Conservation (phyloP, 2,329 filamentous ascomycete species). For the Stemphylium beticola region DNA sequence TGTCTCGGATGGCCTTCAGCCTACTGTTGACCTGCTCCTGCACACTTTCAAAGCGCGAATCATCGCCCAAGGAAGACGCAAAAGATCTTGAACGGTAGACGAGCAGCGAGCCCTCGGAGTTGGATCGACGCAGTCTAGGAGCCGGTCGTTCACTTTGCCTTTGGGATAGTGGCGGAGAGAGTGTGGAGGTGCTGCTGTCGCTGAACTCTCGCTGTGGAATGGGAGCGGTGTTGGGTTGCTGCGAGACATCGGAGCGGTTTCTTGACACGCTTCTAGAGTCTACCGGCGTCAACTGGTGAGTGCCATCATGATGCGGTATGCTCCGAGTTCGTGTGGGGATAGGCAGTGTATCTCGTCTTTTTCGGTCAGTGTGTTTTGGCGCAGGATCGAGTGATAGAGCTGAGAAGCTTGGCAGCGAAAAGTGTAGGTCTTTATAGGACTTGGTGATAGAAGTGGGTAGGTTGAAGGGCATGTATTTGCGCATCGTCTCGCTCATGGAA, state of each 20-base stretch:
- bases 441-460: constrained; percentile 46
- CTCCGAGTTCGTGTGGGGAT: constrained; percentile 4
- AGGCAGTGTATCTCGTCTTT: constrained; percentile 26
- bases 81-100: constrained; percentile 77
- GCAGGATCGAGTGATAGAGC: constrained; percentile 34
- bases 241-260: constrained; percentile 11
- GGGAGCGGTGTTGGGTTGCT: constrained; percentile 23
- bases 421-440: constrained; percentile 44
- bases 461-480: constrained; percentile 46
- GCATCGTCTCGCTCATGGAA: constrained; percentile 41
- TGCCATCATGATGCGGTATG: constrained; percentile 35
- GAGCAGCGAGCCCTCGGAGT: constrained; percentile 77
- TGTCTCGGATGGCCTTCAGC: constrained; percentile 89
- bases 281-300: constrained; percentile 13
- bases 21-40: constrained; percentile 86
- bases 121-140: constrained; percentile 62
- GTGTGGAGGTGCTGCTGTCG: constrained; percentile 25
- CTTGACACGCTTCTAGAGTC: constrained; percentile 12
- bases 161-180: constrained; percentile 15
- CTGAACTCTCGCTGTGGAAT: constrained; percentile 25
- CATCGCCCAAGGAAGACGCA: constrained; percentile 83
- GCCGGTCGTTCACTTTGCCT: constrained; percentile 23
- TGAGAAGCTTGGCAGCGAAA: constrained; percentile 45
- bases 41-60: constrained; percentile 78
- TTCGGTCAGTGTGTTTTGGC: constrained; percentile 13